Evolutionary conservation across 2,329 filamentous ascomycete genomes (phyloP).

Genomic region (Claviceps sp.): DNA sequence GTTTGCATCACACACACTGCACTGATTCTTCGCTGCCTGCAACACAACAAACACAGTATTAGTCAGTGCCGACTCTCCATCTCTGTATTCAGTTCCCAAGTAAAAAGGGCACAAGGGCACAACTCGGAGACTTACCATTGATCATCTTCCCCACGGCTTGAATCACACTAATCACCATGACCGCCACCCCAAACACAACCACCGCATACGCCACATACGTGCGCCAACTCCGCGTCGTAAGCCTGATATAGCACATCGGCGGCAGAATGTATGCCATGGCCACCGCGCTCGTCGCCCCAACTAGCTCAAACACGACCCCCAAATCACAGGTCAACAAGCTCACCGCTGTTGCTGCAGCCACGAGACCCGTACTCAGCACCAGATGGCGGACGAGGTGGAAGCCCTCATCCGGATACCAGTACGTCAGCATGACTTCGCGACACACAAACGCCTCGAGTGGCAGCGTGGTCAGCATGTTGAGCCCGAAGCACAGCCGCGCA

Average conservation of each 20-base stretch:
- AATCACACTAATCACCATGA: conserved; percentile 70
- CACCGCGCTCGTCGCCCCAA: conserved; percentile 88
- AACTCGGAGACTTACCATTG: conserved; percentile 7
- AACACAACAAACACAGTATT: not conserved
- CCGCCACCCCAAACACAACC: conserved; percentile 65
- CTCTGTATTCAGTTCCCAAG: too few relatives aligned
- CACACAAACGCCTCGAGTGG: conserved; percentile 97
- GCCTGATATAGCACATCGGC: conserved; percentile 86
- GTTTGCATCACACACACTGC: conserved; percentile 4
- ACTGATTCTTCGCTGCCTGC: conserved; percentile 7
- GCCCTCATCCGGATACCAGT: conserved; percentile 54
- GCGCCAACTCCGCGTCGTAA: conserved; percentile 64
- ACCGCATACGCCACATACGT: conserved; percentile 57
- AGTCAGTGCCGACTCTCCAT: not conserved
- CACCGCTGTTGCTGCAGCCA: conserved; percentile 64
- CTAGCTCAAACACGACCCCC: conserved; percentile 87
- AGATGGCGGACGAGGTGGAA: conserved; percentile 78
- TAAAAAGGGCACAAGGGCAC: too few relatives aligned
- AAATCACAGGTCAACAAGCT: conserved; percentile 84
- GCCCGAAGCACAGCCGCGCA: conserved; percentile 84
- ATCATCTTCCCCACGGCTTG: conserved; percentile 60
- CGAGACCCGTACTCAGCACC: conserved; percentile 70
- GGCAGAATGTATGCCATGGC: conserved; percentile 91
- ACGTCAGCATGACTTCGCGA: conserved; percentile 88
- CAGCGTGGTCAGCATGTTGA: conserved; percentile 97